Evolutionary conservation across 2,329 filamentous ascomycete genomes (phyloP), one percentile per base, ranked within the genome.

Genomic region (Aspergillus tanneri): DNA sequence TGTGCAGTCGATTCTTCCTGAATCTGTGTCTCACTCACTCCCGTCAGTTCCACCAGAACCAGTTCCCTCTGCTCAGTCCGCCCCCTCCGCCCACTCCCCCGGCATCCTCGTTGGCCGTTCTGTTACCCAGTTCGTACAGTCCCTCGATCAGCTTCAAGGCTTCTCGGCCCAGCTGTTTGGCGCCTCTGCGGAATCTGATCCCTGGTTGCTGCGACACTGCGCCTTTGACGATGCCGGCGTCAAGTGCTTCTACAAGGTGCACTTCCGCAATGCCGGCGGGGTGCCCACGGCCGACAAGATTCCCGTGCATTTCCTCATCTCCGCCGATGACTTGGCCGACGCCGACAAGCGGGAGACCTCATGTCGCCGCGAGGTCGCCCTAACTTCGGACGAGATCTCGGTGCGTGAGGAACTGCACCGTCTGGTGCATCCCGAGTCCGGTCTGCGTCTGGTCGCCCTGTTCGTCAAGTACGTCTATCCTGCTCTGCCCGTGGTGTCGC

Each of bases 241-340:
- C 47, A 61, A 64, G 7, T 57, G 58, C 18, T 67, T 70, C 22
- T 63, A 69, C 49, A 65, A 64, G 41, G 56, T 70, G 7, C 65
- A 69, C 46, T 63, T 67, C 44, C 65, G 68, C n/a, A 68, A 70
- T 50, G 68, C 65, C 4, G 68, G 68, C 2, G 68, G 68, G 7
- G 65, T 70, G 14, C 68, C 66, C 0, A 64, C 62, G 2, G 52
- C 54, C 2, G 65, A 67, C 5, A 58, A 61, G 44, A 67, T 70
- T 4, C 68, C 68, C 1, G 58, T 69, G 2, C 67, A 66, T 40
- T 64, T 62, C 32, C 56, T 64, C 48, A 58, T 63, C 19, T 52
- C 59, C 2, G 56, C 58, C 2, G 52, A 58, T n/a, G 55, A 61
- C 11, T 49, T 61, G 22, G 50, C 59, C 3, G 32, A 47, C 10